Percentiles rank a stretch among this genome's conserved stretches.
These are phyloP conservation scores for Kodamaea plutei DNA, from an alignment of 1,139 yeast genomes.

Conservation along the genomic window DNA sequence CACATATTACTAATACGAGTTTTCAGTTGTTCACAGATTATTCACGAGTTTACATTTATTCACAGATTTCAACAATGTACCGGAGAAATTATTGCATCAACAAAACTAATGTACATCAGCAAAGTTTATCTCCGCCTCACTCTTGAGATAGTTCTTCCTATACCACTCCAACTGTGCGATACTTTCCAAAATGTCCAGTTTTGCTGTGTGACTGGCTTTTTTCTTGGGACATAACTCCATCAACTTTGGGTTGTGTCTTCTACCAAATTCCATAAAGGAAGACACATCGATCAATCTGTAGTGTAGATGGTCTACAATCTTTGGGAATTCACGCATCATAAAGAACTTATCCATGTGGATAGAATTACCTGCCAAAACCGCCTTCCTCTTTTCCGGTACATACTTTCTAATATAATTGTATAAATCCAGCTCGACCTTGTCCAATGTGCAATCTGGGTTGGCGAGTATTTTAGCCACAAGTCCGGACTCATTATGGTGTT, in stretches of 20 bases:
- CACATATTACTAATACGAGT: too few relatives aligned
- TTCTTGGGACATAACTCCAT: slow-evolving; percentile 60
- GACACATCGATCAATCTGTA: slow-evolving; percentile 90
- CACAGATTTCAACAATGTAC: too few relatives aligned
- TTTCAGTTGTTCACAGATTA: too few relatives aligned
- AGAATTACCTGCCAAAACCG: slow-evolving; percentile 84
- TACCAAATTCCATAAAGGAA: slow-evolving; percentile 72
- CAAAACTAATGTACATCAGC: slow-evolving; percentile 6
- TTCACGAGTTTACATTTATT: too few relatives aligned
- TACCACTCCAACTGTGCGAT: slow-evolving; percentile 82
- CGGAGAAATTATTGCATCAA: too few relatives aligned
- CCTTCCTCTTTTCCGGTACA: slow-evolving; percentile 51
- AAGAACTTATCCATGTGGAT: slow-evolving; percentile 90
- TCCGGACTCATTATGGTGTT: slow-evolving; percentile 78
- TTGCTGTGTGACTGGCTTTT: slow-evolving; percentile 74
- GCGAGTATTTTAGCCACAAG: slow-evolving; percentile 64
- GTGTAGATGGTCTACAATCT: slow-evolving; percentile 64
- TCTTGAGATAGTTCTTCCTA: slow-evolving; percentile 54
- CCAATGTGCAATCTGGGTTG: slow-evolving; percentile 48
- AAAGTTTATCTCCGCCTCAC: slow-evolving; percentile 18
- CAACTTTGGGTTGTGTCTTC: slow-evolving; percentile 68
- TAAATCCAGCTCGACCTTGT: slow-evolving; percentile 61
- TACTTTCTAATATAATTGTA: slow-evolving; percentile 55
- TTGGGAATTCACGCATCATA: slow-evolving; percentile 79
- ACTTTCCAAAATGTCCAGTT: slow-evolving; percentile 82